phyloP scores from a whole-genome alignment of 208 protist genomes.

The Leishmania amazonensis region DNA sequence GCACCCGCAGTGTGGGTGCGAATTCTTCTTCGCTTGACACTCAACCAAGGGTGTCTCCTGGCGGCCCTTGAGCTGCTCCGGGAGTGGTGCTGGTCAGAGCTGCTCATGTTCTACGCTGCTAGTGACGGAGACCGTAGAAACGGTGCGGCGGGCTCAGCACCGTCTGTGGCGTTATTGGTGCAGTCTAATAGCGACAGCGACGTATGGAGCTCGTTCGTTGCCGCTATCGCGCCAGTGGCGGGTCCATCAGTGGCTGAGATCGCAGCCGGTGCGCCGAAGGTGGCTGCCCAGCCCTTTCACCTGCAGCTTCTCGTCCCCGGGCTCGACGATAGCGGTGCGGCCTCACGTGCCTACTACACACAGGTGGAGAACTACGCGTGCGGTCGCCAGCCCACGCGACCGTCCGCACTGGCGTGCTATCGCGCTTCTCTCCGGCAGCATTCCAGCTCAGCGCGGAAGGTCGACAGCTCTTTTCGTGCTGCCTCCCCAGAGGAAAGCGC shows the following conservation, averaged over 20 bases:
- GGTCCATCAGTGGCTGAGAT: constrained; percentile 52
- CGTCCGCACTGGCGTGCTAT: constrained; percentile 24
- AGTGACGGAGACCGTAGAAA: neutral
- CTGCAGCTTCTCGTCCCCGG: constrained; percentile 48
- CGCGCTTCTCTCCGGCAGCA: neutral
- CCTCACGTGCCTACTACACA: constrained; percentile 19
- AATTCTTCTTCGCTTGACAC: constrained; percentile 54
- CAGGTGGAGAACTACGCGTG: constrained; percentile 18
- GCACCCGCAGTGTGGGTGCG: constrained; percentile 29
- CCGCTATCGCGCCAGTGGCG: constrained; percentile 46
- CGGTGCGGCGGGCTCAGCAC: neutral
- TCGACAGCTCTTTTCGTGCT: neutral
- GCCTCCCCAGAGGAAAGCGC: neutral
- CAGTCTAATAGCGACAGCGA: constrained; percentile 26
- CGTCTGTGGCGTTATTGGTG: constrained; percentile 8
- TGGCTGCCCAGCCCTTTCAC: constrained; percentile 48
- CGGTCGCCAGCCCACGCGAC: constrained; percentile 11
- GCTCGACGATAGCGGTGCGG: constrained; percentile 35
- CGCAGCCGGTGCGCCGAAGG: constrained; percentile 42
- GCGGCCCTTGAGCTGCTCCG: constrained; percentile 62
- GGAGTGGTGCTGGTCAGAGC: constrained; percentile 41
- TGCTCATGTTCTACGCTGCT: constrained; percentile 40
- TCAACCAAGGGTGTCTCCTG: constrained; percentile 65
- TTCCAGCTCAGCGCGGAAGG: neutral
- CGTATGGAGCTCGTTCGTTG: constrained; percentile 54